Percentiles rank a stretch among this genome's conserved stretches.
These are phyloP conservation scores for Waltergamsia citrina DNA, from an alignment of 2,329 filamentous ascomycete species.

Conservation along the genomic window DNA sequence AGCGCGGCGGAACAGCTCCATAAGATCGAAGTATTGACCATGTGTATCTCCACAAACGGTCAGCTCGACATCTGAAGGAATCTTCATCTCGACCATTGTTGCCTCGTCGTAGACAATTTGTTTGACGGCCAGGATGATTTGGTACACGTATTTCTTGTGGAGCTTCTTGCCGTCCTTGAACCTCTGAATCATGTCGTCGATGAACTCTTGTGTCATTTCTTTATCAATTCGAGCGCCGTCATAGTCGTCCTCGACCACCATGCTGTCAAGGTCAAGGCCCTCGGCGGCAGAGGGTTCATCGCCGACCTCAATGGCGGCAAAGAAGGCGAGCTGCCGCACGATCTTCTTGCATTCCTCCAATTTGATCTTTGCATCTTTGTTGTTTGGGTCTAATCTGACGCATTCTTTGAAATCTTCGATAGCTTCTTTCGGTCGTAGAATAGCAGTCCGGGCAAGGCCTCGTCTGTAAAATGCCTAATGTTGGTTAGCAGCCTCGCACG, in stretches of 20 bases:
- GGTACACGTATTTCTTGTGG: conserved; percentile 93
- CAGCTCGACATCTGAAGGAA: conserved; percentile 67
- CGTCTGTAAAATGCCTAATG: conserved; percentile 83
- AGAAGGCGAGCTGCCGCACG: conserved; percentile 84
- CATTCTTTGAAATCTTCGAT: conserved; percentile 89
- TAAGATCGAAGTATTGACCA: conserved; percentile 96
- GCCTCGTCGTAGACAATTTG: conserved; percentile 86
- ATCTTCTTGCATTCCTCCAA: conserved; percentile 90
- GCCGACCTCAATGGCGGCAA: conserved; percentile 86
- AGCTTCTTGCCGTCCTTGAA: conserved; percentile 96
- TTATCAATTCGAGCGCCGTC: conserved; percentile 72
- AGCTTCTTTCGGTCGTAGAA: conserved; percentile 79
- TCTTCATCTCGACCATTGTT: conserved; percentile 91
- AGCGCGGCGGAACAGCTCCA: conserved; percentile 92
- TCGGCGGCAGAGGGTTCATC: conserved; percentile 90
- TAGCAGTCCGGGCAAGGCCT: conserved; percentile 84
- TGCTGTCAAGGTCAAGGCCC: conserved; percentile 78
- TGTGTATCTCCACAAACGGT: conserved; percentile 98
- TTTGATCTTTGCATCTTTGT: conserved; percentile 87
- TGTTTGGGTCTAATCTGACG: conserved; percentile 74
- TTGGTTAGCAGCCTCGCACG: neutral
- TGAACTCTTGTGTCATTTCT: conserved; percentile 92
- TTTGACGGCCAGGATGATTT: conserved; percentile 85
- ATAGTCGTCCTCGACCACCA: conserved; percentile 73
- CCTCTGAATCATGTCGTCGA: conserved; percentile 91